phyloP scores from a whole-genome alignment of 2,329 filamentous ascomycete species.

The Myriangium duriaei region DNA sequence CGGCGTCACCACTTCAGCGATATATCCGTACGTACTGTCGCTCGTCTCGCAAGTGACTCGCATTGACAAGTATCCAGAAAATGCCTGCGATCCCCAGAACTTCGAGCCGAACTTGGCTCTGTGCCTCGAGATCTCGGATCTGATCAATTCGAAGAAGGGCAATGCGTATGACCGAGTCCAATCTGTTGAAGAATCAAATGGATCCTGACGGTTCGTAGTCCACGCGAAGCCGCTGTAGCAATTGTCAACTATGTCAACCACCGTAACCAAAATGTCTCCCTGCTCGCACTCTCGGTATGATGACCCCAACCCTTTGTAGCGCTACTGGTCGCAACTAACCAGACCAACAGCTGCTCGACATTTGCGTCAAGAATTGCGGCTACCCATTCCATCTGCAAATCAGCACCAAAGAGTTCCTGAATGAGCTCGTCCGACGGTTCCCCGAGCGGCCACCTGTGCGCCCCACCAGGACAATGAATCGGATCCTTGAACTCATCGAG shows the following conservation, averaged over 20 bases:
- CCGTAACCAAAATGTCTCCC: slow-evolving; percentile 86
- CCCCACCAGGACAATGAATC: slow-evolving; percentile 72
- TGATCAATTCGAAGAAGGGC: slow-evolving; percentile 96
- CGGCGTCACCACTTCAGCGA: slow-evolving; percentile 78
- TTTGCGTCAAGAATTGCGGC: slow-evolving; percentile 98
- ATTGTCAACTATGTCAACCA: slow-evolving; percentile 95
- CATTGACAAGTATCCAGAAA: slow-evolving; percentile 38
- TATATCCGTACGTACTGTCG: slow-evolving; percentile 55
- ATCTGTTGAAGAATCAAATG: background rate
- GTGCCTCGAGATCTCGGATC: slow-evolving; percentile 89
- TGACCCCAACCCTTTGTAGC: background rate
- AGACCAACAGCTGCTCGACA: slow-evolving; percentile 62
- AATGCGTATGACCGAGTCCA: slow-evolving; percentile 54
- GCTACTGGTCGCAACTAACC: background rate
- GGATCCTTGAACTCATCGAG: slow-evolving; percentile 91
- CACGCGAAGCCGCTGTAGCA: slow-evolving; percentile 83
- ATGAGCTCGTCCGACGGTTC: slow-evolving; percentile 91
- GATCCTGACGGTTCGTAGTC: slow-evolving; percentile 35
- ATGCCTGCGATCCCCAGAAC: slow-evolving; percentile 92
- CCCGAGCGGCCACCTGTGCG: slow-evolving; percentile 85
- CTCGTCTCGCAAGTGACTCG: background rate
- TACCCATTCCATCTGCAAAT: slow-evolving; percentile 98
- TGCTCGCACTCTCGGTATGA: slow-evolving; percentile 67
- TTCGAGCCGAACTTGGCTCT: slow-evolving; percentile 95
- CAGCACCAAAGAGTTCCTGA: slow-evolving; percentile 96